phyloP scores from a whole-genome alignment of 495 filamentous ascomycete genomes.

The Penicillium roqueforti region DNA sequence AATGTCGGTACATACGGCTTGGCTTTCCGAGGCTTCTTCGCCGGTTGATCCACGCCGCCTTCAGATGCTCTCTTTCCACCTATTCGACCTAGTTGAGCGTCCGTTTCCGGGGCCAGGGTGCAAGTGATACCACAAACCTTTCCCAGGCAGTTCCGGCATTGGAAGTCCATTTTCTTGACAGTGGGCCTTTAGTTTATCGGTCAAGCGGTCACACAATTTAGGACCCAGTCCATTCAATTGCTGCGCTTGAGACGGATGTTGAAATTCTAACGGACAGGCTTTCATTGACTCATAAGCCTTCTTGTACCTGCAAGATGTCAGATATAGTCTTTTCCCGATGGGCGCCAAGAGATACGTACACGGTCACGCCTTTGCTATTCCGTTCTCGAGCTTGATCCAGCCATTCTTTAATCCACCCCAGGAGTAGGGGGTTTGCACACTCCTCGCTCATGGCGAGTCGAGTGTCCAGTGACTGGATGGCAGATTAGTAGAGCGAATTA shows the following conservation, averaged over 20 bases:
- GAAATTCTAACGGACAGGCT: slow-evolving; percentile 67
- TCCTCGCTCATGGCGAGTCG: slow-evolving; percentile 34
- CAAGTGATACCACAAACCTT: slow-evolving; percentile 18
- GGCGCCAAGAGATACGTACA: slow-evolving; percentile 33
- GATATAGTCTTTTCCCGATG: neutral
- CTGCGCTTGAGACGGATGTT: slow-evolving; percentile 70
- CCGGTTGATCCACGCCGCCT: slow-evolving; percentile 39
- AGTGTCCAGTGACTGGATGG: slow-evolving; percentile 4
- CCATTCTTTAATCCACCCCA: slow-evolving; percentile 78
- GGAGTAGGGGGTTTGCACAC: slow-evolving; percentile 70
- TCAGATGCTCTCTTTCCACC: slow-evolving; percentile 44
- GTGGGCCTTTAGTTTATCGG: slow-evolving; percentile 61
- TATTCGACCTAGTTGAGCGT: slow-evolving; percentile 2
- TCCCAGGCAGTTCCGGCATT: slow-evolving; percentile 57
- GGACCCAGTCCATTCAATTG: slow-evolving; percentile 69
- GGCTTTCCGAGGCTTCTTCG: slow-evolving; percentile 62
- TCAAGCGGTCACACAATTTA: slow-evolving; percentile 66
- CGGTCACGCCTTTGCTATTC: slow-evolving; percentile 64
- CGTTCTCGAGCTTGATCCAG: slow-evolving; percentile 66
- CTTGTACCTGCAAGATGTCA: slow-evolving; percentile 53
- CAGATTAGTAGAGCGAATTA: neutral
- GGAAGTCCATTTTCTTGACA: slow-evolving; percentile 67
- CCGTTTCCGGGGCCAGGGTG: neutral
- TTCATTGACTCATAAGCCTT: slow-evolving; percentile 80
- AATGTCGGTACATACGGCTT: slow-evolving; percentile 69